Evolutionary conservation across 331 rosid genomes (phyloP).

Genomic region (Quercus phellos): DNA sequence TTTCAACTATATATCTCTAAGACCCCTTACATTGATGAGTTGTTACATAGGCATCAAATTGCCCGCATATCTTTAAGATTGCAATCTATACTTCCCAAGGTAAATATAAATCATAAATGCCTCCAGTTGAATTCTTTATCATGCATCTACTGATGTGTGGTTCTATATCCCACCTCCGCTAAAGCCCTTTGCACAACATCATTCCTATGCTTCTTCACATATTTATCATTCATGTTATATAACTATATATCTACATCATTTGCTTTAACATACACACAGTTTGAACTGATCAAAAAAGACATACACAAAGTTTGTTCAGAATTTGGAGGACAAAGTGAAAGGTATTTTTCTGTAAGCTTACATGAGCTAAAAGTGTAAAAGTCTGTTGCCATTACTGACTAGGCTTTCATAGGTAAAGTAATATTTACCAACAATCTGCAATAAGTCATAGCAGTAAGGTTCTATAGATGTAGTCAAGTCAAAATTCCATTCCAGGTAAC

Average conservation of each 20-base stretch:
- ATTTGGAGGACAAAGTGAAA: neutral
- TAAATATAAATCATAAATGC: neutral
- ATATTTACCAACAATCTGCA: neutral
- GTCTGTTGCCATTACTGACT: neutral
- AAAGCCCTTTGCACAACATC: neutral
- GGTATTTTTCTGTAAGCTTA: neutral
- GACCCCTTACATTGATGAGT: neutral
- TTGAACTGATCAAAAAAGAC: no score
- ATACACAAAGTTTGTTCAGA: no score
- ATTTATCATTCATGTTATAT: neutral
- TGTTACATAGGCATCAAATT: neutral
- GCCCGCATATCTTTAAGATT: neutral
- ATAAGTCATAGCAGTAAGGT: neutral
- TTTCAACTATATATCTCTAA: neutral
- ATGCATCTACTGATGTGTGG: neutral
- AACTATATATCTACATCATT: neutral
- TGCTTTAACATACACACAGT: neutral
- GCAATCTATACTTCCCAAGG: neutral
- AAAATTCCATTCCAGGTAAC: neutral
- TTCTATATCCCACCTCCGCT: neutral
- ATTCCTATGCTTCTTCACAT: neutral
- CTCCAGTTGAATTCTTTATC: neutral
- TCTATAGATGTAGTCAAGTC: neutral
- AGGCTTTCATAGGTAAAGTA: neutral
- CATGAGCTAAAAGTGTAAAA: neutral